Conservation (phyloP, 1,284 basidiomycete genomes). For the Melampsora abietis-canadensis region DNA sequence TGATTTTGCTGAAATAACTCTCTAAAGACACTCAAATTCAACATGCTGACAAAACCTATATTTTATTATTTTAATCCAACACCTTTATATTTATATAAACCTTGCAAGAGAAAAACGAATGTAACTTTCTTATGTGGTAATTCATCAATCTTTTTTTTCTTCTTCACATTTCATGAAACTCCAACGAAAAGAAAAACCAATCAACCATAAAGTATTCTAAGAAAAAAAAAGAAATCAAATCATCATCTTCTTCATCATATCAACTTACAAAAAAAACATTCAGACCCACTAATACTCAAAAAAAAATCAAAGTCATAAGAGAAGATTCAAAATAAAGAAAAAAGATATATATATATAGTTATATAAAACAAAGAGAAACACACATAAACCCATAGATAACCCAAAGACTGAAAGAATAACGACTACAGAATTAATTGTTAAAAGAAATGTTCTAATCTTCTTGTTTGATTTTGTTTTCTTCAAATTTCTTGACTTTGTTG, state of each 20-base stretch:
- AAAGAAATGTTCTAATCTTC: background rate
- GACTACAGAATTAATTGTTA: background rate
- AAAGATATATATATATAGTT: background rate
- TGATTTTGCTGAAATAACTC: background rate
- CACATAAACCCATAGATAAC: background rate
- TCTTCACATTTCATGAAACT: background rate
- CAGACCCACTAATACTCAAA: background rate
- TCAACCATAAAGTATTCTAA: background rate
- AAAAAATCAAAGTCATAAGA: constrained; percentile 1
- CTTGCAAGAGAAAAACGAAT: background rate
- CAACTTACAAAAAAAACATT: background rate
- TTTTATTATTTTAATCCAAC: too few relatives aligned
- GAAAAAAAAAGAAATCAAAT: background rate
- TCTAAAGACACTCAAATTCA: background rate
- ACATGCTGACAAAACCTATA: too few relatives aligned
- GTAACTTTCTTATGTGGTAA: background rate
- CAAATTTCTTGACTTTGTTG: too few relatives aligned
- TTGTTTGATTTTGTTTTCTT: background rate
- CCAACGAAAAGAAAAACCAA: background rate
- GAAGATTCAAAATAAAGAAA: background rate
- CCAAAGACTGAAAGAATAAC: background rate
- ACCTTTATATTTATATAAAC: too few relatives aligned
- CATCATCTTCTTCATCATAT: background rate
- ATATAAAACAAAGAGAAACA: background rate
- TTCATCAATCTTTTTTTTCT: background rate